Percentiles rank a stretch among this genome's conserved stretches.
phyloP scores from a whole-genome alignment of 148 eudicot species.

The Pouteria glomerata region DNA sequence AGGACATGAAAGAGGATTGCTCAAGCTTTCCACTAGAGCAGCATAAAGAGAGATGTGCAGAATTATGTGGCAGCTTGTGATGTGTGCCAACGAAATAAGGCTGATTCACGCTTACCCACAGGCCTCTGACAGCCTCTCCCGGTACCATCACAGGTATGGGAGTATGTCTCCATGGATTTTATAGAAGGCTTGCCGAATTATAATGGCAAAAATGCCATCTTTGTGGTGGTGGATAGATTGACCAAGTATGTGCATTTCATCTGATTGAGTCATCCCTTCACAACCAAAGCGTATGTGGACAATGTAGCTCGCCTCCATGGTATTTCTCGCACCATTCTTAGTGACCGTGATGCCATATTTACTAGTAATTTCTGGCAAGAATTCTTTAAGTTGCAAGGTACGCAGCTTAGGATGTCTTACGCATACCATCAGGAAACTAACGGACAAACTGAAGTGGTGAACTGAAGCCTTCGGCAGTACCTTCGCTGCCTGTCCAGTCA shows the following conservation, averaged over 20 bases:
- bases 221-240: constrained; percentile 1
- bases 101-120: no score
- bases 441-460: neutral
- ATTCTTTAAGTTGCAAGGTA: neutral
- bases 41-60: no score
- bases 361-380: neutral
- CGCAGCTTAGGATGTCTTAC: neutral
- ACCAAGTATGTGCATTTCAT: neutral
- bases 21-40: no score
- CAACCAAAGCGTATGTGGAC: neutral
- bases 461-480: neutral
- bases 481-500: neutral
- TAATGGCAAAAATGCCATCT: neutral
- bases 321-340: neutral
- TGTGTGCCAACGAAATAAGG: no score
- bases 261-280: neutral
- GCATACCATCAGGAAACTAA: constrained; percentile 1
- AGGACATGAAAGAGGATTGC: no score
- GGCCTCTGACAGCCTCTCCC: constrained; percentile 2
- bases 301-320: neutral
- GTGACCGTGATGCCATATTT: neutral
- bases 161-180: neutral
- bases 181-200: neutral
- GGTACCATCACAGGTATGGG: neutral
- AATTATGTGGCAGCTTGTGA: no score